phyloP scores from a whole-genome alignment of 495 filamentous ascomycete genomes.

The Penicillium robsamsonii region DNA sequence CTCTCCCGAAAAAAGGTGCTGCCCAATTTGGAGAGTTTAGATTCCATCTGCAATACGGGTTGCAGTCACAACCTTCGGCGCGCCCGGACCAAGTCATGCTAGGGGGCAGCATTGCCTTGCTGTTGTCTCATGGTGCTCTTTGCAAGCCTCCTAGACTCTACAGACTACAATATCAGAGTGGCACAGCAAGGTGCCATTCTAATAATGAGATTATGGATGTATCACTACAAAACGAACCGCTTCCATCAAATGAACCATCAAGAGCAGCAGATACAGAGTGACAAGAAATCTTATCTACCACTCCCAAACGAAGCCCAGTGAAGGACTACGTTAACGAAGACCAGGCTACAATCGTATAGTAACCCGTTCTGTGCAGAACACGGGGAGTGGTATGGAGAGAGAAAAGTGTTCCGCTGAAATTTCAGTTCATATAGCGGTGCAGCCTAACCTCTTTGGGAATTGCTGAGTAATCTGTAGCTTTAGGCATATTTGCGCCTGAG shows the following conservation, averaged over 20 bases:
- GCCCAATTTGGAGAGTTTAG: neutral
- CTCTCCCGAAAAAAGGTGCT: neutral
- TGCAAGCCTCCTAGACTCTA: neutral
- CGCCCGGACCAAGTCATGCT: neutral
- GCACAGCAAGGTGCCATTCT: constrained; percentile 7
- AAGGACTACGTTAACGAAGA: constrained; percentile 56
- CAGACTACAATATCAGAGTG: neutral
- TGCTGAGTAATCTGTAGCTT: constrained; percentile 15
- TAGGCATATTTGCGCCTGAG: neutral
- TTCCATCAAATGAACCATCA: constrained; percentile 70
- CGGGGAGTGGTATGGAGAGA: constrained; percentile 44
- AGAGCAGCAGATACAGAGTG: constrained; percentile 97
- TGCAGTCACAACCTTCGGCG: constrained; percentile 4
- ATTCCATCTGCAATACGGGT: constrained; percentile 5
- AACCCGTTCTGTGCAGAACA: constrained; percentile 54
- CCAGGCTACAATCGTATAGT: constrained; percentile 46
- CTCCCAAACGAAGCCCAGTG: constrained; percentile 65
- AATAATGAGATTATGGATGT: constrained; percentile 38
- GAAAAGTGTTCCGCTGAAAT: constrained; percentile 24
- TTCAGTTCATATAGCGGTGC: constrained; percentile 15
- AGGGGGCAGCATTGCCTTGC: neutral
- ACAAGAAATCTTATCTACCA: constrained; percentile 64
- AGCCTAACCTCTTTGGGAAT: constrained; percentile 14
- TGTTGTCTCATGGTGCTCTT: neutral
- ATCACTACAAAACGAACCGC: constrained; percentile 72